A percentile compares a stretch with the other conserved stretches of the same genome.
Conservation (phyloP, 192 early-diverging fungal species). For the Coemansia sp. region DNA sequence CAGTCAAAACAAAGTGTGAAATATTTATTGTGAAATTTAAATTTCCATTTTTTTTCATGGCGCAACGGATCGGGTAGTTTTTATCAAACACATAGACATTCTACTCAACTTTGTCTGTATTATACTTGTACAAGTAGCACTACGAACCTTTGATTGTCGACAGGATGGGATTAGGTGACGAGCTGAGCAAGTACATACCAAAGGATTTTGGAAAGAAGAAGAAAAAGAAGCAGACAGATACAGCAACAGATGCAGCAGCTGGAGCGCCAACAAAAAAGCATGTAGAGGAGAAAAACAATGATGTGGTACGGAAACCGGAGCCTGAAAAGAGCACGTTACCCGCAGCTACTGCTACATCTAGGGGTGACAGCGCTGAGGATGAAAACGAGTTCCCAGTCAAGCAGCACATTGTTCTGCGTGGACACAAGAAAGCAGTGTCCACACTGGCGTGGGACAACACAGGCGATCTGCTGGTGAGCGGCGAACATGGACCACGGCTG, state of each 20-base stretch:
- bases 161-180: constrained; percentile 42
- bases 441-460: constrained; percentile 81
- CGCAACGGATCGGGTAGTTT: no score
- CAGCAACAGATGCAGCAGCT: constrained; percentile 5
- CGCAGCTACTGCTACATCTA: background rate
- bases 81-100: no score
- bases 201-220: constrained; percentile 55
- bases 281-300: background rate
- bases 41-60: background rate
- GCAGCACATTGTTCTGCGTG: constrained; percentile 9
- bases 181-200: constrained; percentile 50
- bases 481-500: constrained; percentile 77
- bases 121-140: no score
- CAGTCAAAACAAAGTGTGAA: no score
- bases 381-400: constrained; percentile 2
- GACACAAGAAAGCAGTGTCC: constrained; percentile 51
- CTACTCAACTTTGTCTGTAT: no score
- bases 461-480: constrained; percentile 74
- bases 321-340: no score
- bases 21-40: background rate
- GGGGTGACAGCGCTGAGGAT: background rate
- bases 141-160: no score
- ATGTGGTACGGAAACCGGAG: no score
- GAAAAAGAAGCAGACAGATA: constrained; percentile 4
- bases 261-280: background rate